Base-by-base conservation (phyloP, 805 yeast species). In the Kluyveromyces lactis region DNA sequence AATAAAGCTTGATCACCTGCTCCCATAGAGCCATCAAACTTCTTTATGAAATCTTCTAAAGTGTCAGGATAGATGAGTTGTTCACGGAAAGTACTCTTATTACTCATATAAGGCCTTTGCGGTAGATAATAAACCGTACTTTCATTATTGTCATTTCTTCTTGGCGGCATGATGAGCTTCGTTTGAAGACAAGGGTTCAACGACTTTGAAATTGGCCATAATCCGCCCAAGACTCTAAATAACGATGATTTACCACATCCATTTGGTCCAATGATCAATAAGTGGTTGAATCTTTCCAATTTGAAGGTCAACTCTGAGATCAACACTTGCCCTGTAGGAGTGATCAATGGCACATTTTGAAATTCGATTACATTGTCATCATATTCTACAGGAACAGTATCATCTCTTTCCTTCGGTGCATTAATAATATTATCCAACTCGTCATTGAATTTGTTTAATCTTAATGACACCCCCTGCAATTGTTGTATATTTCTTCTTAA, bases 241-340 rank as follows among this genome's bases (percentile, higher is more conserved):
- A 89, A 66, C 0, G 97, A 89, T 0, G 96, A 87, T 63, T 89
- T 89, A 19, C 97, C 97, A 46, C 95, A 84, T 1, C 97, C 97
- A 55, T 89, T 89, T 11, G 97, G 97, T 0, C 97, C 97, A 8
- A 90, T 87, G 56, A 89, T 87, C 39, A 89, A 69, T 37, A 89
- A 67, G 60, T 89, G 92, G 38, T 87, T 80, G 26, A 96, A 96
- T 26, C 76, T 81, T 45, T 80, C 74, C 39, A 89, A 74, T 37
- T 79, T 72, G 59, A 89, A 87, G 19, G 75, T 68, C 50, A 89
- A 68, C 28, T 75, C 72, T 32, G 74, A 68, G 17, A 84, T 79
- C 33, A 89, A 67, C 0, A 79, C 71, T 32, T 84, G 89, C 40
- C 86, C 81, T 3, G 81, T 79, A 0, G 97, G 97, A 1, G 96